Evolutionary conservation across 768 basidiomycete species (phyloP).

Genomic region (Lactarius vividus): DNA sequence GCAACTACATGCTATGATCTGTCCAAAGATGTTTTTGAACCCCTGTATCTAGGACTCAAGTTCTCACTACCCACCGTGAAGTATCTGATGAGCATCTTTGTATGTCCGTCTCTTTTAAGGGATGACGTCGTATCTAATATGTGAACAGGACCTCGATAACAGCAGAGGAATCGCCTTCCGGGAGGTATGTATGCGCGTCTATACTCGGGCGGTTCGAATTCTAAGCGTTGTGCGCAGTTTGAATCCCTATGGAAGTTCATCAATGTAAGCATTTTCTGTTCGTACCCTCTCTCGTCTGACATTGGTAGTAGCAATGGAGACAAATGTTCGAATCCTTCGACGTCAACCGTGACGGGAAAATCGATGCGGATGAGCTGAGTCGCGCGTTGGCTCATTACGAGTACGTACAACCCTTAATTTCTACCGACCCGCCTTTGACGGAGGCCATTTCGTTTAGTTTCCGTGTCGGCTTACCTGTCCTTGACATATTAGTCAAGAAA

Average conservation of each 20-base stretch:
- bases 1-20: background rate
- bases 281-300: background rate
- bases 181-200: slow-evolving; percentile 15
- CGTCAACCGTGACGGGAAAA: background rate
- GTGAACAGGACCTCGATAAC: slow-evolving; percentile 10
- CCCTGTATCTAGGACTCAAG: background rate
- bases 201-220: background rate
- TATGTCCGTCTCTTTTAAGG: background rate
- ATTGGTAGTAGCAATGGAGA: slow-evolving; percentile 10
- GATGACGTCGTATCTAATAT: background rate
- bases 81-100: slow-evolving; percentile 18
- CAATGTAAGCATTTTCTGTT: background rate
- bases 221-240: slow-evolving; percentile 3
- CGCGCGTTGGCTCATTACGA: slow-evolving; percentile 9
- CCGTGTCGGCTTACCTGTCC: slow-evolving; percentile 1
- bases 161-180: slow-evolving; percentile 7
- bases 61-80: slow-evolving; percentile 12
- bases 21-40: background rate
- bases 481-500: slow-evolving; percentile 15
- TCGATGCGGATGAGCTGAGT: slow-evolving; percentile 1
- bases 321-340: slow-evolving; percentile 17
- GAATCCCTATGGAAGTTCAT: slow-evolving; percentile 12
- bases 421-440: background rate
- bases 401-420: background rate
- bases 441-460: background rate